Percentiles rank a stretch among this genome's conserved stretches.
Evolutionary conservation across 208 protist genomes (phyloP).

Genomic region (Trichomonas vaginalis): DNA sequence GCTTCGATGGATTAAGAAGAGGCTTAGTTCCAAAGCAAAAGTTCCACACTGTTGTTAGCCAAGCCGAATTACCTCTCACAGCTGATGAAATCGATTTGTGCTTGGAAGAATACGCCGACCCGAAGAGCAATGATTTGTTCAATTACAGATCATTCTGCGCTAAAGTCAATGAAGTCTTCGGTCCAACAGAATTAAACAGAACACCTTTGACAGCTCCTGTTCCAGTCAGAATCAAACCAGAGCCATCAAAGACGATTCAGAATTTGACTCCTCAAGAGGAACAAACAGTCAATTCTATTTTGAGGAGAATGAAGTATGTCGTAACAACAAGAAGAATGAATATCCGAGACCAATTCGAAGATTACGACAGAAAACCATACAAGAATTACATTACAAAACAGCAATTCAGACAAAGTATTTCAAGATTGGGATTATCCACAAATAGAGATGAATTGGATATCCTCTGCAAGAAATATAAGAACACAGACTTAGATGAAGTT

Average conservation of each 20-base stretch:
- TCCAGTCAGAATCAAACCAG: neutral
- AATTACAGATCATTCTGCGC: neutral
- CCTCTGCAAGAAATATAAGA: neutral
- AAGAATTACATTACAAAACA: constrained; percentile 6
- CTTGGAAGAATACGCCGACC: neutral
- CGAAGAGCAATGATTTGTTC: neutral
- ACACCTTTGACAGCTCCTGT: neutral
- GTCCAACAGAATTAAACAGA: neutral
- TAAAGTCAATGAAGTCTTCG: neutral
- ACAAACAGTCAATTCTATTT: neutral
- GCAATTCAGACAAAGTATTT: neutral
- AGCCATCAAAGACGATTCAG: neutral
- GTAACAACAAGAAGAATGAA: neutral
- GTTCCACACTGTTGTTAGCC: neutral
- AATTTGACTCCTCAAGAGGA: neutral
- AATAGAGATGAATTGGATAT: neutral
- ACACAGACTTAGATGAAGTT: neutral
- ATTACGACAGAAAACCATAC: neutral
- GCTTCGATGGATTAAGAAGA: neutral
- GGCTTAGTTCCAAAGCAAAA: neutral
- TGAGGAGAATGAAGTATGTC: neutral
- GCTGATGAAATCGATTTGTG: neutral
- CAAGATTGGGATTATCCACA: neutral
- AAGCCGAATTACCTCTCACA: neutral
- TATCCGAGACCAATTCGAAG: neutral